A percentile compares a stretch with the other conserved stretches of the same genome.
phyloP scores from a whole-genome alignment of 345 rosid species.

The Arabis hirsuta region DNA sequence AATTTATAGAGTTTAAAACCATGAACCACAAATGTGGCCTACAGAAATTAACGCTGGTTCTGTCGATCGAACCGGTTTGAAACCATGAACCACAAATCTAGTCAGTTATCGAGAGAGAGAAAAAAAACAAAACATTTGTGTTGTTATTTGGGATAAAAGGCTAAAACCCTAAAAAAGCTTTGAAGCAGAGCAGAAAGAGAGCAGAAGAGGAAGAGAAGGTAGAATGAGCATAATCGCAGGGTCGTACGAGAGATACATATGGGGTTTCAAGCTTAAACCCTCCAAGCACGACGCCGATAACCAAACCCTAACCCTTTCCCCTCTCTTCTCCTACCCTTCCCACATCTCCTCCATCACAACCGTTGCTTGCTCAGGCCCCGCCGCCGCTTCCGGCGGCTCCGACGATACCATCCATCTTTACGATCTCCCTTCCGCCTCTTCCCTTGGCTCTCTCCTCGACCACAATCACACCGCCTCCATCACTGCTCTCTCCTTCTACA shows the following conservation, averaged over 20 bases:
- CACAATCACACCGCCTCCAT: constrained; percentile 70
- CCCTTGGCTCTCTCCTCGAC: constrained; percentile 77
- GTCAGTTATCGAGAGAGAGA: background rate
- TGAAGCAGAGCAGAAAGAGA: background rate
- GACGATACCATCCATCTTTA: constrained; percentile 88
- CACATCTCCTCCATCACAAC: constrained; percentile 81
- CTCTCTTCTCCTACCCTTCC: constrained; percentile 87
- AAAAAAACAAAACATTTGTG: background rate
- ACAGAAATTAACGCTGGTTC: too few species aligned
- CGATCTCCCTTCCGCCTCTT: constrained; percentile 78
- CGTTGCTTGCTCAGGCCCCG: constrained; percentile 77
- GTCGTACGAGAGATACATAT: constrained; percentile 84
- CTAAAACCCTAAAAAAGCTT: constrained; percentile 39
- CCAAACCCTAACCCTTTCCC: constrained; percentile 58
- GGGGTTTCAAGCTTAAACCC: constrained; percentile 88
- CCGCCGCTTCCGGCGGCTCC: constrained; percentile 81
- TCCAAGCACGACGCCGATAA: constrained; percentile 38
- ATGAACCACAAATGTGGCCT: too few species aligned
- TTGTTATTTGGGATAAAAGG: background rate
- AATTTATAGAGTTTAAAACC: too few species aligned
- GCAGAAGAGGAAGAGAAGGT: background rate
- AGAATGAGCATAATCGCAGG: constrained; percentile 83
- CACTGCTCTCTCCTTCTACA: constrained; percentile 79
- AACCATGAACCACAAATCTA: constrained; percentile 18
- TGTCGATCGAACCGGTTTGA: background rate